phyloP scores from a whole-genome alignment of 108 stramenopile genomes.

The Conticribra guillardii region DNA sequence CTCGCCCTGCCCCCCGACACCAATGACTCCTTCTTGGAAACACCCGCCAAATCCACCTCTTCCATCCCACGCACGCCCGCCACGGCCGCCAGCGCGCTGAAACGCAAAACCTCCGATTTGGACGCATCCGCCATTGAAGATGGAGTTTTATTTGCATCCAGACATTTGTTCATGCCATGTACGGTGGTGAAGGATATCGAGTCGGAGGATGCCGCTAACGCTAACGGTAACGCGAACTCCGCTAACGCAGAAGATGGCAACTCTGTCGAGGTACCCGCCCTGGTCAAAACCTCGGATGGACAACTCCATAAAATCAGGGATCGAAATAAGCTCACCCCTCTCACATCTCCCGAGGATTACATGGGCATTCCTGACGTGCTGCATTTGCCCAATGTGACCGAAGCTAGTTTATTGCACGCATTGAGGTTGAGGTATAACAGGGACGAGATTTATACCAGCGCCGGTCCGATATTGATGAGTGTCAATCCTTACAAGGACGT shows the following conservation, averaged over 20 bases:
- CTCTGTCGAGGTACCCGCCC: conserved; percentile 53
- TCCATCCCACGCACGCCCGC: conserved; percentile 24
- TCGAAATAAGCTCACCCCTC: conserved; percentile 52
- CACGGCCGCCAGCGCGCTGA: no score
- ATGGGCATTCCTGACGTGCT: conserved; percentile 81
- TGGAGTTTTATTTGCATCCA: conserved; percentile 52
- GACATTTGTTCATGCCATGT: conserved; percentile 82
- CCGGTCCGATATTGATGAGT: conserved; percentile 94
- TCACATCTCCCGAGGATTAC: conserved; percentile 77
- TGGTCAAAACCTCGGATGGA: conserved; percentile 87
- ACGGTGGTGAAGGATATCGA: conserved; percentile 77
- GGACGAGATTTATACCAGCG: conserved; percentile 94
- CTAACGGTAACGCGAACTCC: no score
- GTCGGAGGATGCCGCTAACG: conserved; percentile 31
- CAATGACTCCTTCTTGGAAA: conserved; percentile 30
- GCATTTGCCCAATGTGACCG: conserved; percentile 80
- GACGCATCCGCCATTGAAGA: conserved; percentile 16
- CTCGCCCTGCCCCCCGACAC: conserved; percentile 51
- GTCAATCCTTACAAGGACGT: conserved; percentile 95
- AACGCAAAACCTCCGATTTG: conserved; percentile 5
- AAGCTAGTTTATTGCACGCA: conserved; percentile 87
- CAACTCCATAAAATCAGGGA: conserved; percentile 80
- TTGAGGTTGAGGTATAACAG: conserved; percentile 83
- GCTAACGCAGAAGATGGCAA: no score
- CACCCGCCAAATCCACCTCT: conserved; percentile 13